Percentiles rank a stretch among this genome's conserved stretches.
Evolutionary conservation across 352 stramenopile genomes (phyloP).

Genomic region (Halophytophthora batemanensis): DNA sequence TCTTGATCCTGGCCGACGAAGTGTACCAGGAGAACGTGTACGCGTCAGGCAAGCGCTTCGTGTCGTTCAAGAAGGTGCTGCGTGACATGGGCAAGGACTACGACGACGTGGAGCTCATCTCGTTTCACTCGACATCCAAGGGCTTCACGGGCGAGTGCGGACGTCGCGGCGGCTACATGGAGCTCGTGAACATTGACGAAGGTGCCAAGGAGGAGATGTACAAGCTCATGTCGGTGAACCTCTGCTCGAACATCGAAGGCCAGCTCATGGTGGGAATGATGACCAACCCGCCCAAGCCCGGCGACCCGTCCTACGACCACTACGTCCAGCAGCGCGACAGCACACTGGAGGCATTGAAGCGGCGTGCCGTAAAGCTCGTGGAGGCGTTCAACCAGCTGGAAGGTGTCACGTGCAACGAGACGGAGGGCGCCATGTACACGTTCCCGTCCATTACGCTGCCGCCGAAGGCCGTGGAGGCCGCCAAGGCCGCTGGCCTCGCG

Average conservation of each 20-base stretch:
- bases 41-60: constrained; percentile 88
- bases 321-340: constrained; percentile 90
- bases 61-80: constrained; percentile 94
- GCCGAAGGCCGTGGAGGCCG: constrained; percentile 78
- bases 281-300: constrained; percentile 92
- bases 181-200: constrained; percentile 93
- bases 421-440: constrained; percentile 98
- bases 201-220: constrained; percentile 96
- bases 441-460: constrained; percentile 95
- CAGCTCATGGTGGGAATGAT: constrained; percentile 98
- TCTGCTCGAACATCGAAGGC: constrained; percentile 96
- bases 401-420: constrained; percentile 95
- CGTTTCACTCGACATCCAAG: constrained; percentile 98
- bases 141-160: constrained; percentile 99
- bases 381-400: constrained; percentile 94
- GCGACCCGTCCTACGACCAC: constrained; percentile 86
- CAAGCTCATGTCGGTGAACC: constrained; percentile 96
- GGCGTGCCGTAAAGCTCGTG: constrained; percentile 91
- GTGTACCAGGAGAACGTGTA: constrained; percentile 99
- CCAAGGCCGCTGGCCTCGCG: constrained; percentile 64
- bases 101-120: constrained; percentile 95
- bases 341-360: constrained; percentile 94
- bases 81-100: constrained; percentile 83
- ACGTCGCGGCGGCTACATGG: constrained; percentile 95
- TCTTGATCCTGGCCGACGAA: constrained; percentile 98